phyloP scores from a whole-genome alignment of 116 monocot genomes.

The Zostera marina region DNA sequence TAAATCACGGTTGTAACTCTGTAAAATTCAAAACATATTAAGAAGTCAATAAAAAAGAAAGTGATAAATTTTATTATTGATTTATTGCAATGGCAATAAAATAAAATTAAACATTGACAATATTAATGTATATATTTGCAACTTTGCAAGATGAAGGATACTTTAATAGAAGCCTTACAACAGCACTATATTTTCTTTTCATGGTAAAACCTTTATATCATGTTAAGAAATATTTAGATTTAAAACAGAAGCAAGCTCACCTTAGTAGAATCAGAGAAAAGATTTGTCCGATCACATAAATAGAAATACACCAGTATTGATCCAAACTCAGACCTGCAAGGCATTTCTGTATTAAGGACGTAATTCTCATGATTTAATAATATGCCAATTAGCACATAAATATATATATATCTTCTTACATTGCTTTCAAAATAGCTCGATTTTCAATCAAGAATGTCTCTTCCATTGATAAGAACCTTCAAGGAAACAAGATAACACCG shows the following conservation, averaged over 20 bases:
- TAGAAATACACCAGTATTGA: conserved; percentile 67
- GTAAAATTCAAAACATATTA: conserved; percentile 5
- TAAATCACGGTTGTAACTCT: conserved; percentile 92
- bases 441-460: conserved; percentile 83
- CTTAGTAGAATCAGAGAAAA: conserved; percentile 65
- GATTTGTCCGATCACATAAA: conserved; percentile 78
- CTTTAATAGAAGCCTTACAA: too few species aligned
- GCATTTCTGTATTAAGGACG: conserved; percentile 3
- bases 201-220: neutral
- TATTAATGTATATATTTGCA: too few species aligned
- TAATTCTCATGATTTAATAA: neutral
- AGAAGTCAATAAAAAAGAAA: neutral
- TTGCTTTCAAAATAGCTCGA: conserved; percentile 44
- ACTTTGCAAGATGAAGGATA: too few species aligned
- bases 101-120: neutral
- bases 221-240: neutral
- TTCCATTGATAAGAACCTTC: conserved; percentile 87
- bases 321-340: conserved; percentile 79
- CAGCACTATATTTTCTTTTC: neutral
- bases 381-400: neutral
- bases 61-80: too few species aligned
- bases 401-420: conserved; percentile 28
- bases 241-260: conserved; percentile 12
- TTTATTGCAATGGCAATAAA: too few species aligned
- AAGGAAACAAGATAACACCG: neutral